Evolutionary conservation across 148 eudicot genomes (phyloP).

Genomic region (Cornus controversa): DNA sequence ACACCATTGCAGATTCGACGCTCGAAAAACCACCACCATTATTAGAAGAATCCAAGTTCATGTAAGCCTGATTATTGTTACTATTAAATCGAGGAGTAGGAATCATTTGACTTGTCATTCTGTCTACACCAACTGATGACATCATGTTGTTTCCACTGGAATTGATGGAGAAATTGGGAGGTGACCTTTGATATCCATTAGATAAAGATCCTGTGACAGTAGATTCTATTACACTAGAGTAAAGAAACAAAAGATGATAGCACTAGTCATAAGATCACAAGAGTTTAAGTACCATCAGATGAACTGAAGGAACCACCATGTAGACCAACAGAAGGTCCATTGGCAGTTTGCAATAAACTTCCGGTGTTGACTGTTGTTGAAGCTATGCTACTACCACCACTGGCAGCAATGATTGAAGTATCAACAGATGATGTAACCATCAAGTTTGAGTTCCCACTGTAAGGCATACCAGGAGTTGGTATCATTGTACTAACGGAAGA

Average conservation of each 20-base stretch:
- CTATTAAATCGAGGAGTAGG: conserved; percentile 88
- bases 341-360: conserved; percentile 44
- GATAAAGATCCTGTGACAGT: conserved; percentile 56
- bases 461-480: conserved; percentile 91
- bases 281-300: conserved; percentile 44
- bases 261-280: background rate
- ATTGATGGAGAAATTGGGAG: conserved; percentile 50
- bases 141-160: conserved; percentile 52
- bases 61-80: conserved; percentile 41
- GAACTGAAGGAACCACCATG: conserved; percentile 48
- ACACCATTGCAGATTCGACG: conserved; percentile 48
- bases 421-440: conserved; percentile 54
- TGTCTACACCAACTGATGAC: conserved; percentile 50
- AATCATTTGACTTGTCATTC: conserved; percentile 89
- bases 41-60: conserved; percentile 50
- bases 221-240: conserved; percentile 9
- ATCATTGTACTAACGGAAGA: conserved; percentile 84
- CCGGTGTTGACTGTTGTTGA: conserved; percentile 44
- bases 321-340: conserved; percentile 44
- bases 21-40: conserved; percentile 48
- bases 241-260: background rate
- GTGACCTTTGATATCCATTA: conserved; percentile 69
- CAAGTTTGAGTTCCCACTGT: conserved; percentile 54
- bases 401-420: conserved; percentile 39
- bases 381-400: conserved; percentile 34